phyloP scores from a whole-genome alignment of 768 basidiomycete species.

The Antrodiella citrinella region DNA sequence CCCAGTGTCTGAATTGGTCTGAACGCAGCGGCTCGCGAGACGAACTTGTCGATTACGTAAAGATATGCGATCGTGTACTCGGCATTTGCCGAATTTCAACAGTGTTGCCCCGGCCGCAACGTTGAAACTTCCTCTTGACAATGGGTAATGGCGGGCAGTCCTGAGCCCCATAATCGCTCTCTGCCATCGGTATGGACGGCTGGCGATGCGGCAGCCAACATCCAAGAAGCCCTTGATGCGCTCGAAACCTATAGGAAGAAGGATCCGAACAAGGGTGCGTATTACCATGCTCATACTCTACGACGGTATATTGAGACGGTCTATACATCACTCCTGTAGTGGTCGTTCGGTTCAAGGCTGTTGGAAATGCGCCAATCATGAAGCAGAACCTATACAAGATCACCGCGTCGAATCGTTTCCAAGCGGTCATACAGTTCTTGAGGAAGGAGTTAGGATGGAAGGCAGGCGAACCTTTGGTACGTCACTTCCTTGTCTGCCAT shows the following conservation, averaged over 20 bases:
- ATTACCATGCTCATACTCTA: not conserved
- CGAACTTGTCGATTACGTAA: no score
- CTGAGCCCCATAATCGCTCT: constrained; percentile 16
- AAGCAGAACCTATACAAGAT: constrained; percentile 99
- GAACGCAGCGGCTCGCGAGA: no score
- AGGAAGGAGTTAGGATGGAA: constrained; percentile 86
- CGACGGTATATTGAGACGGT: no score
- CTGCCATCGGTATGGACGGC: constrained; percentile 23
- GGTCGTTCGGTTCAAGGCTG: constrained; percentile 94
- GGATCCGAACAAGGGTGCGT: constrained; percentile 67
- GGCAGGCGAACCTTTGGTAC: constrained; percentile 74
- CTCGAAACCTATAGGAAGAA: constrained; percentile 85
- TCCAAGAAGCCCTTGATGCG: constrained; percentile 54
- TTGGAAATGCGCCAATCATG: constrained; percentile 98
- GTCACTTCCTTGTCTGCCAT: no score
- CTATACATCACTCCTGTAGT: constrained; percentile 56
- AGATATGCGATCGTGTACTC: no score
- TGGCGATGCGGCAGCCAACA: constrained; percentile 13
- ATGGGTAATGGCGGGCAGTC: constrained; percentile 12
- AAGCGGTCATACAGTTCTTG: constrained; percentile 91
- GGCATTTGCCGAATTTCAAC: no score
- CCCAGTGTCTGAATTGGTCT: no score
- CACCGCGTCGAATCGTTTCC: constrained; percentile 88
- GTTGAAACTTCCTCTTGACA: not conserved
- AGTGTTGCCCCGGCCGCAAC: no score